Conservation (phyloP, 352 stramenopile species). For the Pythium aristosporum region DNA sequence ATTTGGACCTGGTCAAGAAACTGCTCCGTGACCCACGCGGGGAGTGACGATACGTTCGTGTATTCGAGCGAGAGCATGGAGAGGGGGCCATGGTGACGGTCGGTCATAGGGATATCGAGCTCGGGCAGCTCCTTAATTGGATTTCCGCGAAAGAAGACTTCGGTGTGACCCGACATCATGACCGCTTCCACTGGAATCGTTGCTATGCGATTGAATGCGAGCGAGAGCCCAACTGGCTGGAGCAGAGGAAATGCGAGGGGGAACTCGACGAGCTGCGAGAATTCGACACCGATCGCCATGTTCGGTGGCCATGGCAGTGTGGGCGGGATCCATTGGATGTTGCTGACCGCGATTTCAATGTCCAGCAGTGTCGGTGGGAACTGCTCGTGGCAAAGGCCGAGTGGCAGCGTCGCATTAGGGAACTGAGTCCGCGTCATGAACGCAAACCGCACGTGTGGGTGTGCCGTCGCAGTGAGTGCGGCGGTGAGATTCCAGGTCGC, state of each 20-base stretch:
- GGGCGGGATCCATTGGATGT: background rate
- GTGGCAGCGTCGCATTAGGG: background rate
- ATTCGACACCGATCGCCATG: background rate
- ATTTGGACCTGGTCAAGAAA: conserved; percentile 7
- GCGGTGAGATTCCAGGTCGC: background rate
- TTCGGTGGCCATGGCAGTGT: background rate
- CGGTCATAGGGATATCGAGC: background rate
- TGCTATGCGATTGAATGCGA: conserved; percentile 2
- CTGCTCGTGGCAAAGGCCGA: background rate
- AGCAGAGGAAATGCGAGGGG: background rate
- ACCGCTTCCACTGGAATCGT: background rate
- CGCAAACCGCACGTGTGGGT: conserved; percentile 4
- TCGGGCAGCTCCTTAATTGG: background rate
- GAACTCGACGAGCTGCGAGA: background rate
- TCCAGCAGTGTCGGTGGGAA: conserved; percentile 3
- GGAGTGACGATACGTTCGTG: conserved; percentile 7
- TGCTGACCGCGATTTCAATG: conserved; percentile 8
- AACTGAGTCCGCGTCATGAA: conserved; percentile 4
- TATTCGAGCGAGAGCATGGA: background rate
- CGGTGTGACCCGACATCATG: background rate
- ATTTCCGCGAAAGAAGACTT: background rate
- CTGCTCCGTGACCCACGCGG: conserved; percentile 1
- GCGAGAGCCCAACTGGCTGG: conserved; percentile 1
- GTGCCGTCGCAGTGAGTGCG: background rate
- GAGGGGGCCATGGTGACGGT: background rate